Evolutionary conservation across 345 rosid species (phyloP).

Genomic region (Populus deltoides): DNA sequence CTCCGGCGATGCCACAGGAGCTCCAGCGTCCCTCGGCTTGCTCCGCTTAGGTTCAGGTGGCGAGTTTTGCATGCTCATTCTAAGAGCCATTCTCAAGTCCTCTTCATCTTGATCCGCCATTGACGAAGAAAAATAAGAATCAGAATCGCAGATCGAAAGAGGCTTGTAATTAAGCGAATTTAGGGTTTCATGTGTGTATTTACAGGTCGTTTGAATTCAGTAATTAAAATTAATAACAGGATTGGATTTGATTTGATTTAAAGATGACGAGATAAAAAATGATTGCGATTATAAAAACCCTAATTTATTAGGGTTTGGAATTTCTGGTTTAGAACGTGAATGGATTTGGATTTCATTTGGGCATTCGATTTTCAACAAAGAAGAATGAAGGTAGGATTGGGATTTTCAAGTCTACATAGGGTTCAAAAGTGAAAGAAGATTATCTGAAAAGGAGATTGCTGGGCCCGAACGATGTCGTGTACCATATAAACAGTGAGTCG

Average conservation of each 20-base stretch:
- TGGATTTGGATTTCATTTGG: background rate
- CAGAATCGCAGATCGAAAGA: constrained; percentile 4
- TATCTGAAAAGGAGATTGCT: background rate
- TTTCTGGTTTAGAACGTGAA: background rate
- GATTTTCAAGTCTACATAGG: background rate
- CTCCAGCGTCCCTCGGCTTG: constrained; percentile 65
- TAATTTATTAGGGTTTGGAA: constrained; percentile 5
- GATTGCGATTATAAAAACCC: constrained; percentile 2
- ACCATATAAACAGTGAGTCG: background rate
- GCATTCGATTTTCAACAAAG: background rate
- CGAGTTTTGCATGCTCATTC: constrained; percentile 86
- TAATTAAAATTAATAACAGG: background rate
- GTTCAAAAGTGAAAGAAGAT: background rate
- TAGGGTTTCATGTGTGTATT: background rate
- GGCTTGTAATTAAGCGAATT: background rate
- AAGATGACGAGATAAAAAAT: background rate
- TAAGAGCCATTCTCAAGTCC: constrained; percentile 76
- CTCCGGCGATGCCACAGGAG: constrained; percentile 49
- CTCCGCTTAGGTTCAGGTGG: constrained; percentile 96
- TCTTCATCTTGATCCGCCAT: constrained; percentile 99
- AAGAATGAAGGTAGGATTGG: background rate
- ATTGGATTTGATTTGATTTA: background rate
- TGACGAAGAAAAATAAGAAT: background rate
- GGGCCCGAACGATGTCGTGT: background rate
- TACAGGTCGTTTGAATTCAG: background rate